phyloP scores from a whole-genome alignment of 306 rosid species.

The Lagenaria siceraria region DNA sequence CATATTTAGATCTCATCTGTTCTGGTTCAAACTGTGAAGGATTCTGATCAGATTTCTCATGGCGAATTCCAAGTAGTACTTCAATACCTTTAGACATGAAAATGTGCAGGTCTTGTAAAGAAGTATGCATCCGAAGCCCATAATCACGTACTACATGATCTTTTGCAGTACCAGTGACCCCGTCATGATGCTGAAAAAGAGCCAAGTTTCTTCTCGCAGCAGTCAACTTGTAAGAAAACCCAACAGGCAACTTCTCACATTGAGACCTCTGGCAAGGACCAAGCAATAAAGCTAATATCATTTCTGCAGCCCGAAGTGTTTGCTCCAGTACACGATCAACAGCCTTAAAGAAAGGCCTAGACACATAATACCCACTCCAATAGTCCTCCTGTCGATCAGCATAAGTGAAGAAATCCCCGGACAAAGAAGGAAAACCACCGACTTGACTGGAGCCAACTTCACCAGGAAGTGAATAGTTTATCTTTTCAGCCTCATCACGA shows the following conservation, averaged over 20 bases:
- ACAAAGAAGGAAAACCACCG: constrained; percentile 88
- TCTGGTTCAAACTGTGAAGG: constrained; percentile 74
- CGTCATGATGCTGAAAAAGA: constrained; percentile 99
- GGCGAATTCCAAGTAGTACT: constrained; percentile 71
- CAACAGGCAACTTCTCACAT: constrained; percentile 69
- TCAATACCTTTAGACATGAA: constrained; percentile 88
- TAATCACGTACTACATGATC: constrained; percentile 88
- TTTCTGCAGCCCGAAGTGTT: constrained; percentile 84
- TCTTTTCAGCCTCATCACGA: constrained; percentile 78
- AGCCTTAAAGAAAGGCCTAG: constrained; percentile 96
- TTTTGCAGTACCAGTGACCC: constrained; percentile 97
- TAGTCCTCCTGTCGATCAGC: constrained; percentile 92
- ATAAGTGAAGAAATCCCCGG: constrained; percentile 95
- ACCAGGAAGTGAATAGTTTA: constrained; percentile 60
- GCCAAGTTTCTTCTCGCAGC: constrained; percentile 98
- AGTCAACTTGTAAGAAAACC: constrained; percentile 78
- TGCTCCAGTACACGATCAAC: constrained; percentile 94
- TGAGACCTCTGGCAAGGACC: constrained; percentile 67
- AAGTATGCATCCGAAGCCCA: constrained; percentile 86
- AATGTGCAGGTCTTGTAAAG: constrained; percentile 80
- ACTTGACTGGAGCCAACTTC: constrained; percentile 70
- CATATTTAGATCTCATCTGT: constrained; percentile 75
- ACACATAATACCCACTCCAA: constrained; percentile 99
- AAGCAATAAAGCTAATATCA: constrained; percentile 69
- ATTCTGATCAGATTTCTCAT: constrained; percentile 57